phyloP scores from a whole-genome alignment of 768 basidiomycete genomes.

The Rhodocollybia butyracea region DNA sequence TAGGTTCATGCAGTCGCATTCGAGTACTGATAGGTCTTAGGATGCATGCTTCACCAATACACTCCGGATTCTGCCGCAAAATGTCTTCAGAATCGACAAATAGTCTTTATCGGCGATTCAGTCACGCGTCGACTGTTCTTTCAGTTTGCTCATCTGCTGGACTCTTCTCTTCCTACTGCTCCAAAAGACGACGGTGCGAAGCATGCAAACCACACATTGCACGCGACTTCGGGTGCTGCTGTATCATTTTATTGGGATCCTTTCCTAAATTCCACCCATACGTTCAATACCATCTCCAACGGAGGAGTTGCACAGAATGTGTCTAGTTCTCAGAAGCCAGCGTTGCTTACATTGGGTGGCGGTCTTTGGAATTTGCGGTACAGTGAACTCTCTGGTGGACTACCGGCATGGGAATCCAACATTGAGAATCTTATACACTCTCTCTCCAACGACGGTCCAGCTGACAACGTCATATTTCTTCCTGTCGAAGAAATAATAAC shows the following conservation, averaged over 20 bases:
- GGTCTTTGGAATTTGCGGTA: conserved; percentile 91
- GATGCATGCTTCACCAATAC: conserved; percentile 78
- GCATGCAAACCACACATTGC: conserved; percentile 61
- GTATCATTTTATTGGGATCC: conserved; percentile 84
- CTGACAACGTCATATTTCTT: conserved; percentile 74
- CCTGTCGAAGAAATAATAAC: conserved; percentile 73
- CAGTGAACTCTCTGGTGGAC: conserved; percentile 64
- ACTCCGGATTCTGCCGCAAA: conserved; percentile 44
- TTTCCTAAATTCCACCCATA: conserved; percentile 69
- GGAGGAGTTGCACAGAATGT: conserved; percentile 6
- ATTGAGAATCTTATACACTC: conserved; percentile 62
- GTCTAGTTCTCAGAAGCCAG: conserved; percentile 32
- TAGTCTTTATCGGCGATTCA: conserved; percentile 86
- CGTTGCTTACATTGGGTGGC: conserved; percentile 77
- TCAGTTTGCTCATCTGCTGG: conserved; percentile 60
- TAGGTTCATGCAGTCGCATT: conserved; percentile 7
- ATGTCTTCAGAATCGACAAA: conserved; percentile 56
- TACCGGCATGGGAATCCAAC: conserved; percentile 74
- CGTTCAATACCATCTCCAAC: conserved; percentile 39
- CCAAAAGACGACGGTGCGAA: conserved; percentile 58
- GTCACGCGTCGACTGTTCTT: conserved; percentile 79
- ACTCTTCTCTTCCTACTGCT: conserved; percentile 48
- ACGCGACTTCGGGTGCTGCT: conserved; percentile 40
- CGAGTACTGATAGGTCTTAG: conserved; percentile 32
- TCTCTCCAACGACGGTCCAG: conserved; percentile 41